Evolutionary conservation across 1,284 basidiomycete genomes (phyloP), one percentile per base, ranked within the genome.

Genomic region (Inonotus hispidus): DNA sequence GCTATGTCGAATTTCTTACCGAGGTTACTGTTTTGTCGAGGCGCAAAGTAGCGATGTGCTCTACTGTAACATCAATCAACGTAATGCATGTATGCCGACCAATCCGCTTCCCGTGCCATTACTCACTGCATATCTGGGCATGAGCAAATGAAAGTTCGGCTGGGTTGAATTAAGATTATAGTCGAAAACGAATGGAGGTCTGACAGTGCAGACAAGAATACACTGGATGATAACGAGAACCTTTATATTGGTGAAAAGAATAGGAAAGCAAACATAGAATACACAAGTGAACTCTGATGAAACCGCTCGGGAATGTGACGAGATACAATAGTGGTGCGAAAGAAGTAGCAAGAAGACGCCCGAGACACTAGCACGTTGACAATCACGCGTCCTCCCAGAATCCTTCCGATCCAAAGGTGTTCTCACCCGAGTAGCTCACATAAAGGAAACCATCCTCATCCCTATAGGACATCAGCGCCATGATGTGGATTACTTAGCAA

Each of bases 361-460:
- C 43, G 52, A 55, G 59, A 49, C 59, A 53, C 47, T 49, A 13
- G 41, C 13, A 5, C 19, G 45, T 29, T 19, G 37, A 41, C 59
- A 53, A 47, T 55, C 54, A 64, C 49, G 47, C 59, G 43, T 61
- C 63, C 47, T 43, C 53, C 29, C 25, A 45, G n/a, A 60, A 57
- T 57, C 32, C 63, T 39, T 60, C 61, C 62, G 58, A 63, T 61
- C 93, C 93, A 68, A 96, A 96, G 32, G 93, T 95, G 78, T 96
- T 97, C 90, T 96, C 94, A 61, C 95, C 94, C 43, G 94, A 95
- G 80, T 97, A 97, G 73, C 92, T 92, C 65, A 96, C 93, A 72
- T 95, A 98, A 58, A 97, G 80, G 84, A 97, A 97, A 65, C 93
- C 92, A 73, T 97, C 94, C 73, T 97, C 95, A 69, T 97, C 94